Base-by-base conservation (phyloP, 1,284 basidiomycete genomes). In the Salmacisia buchloeana region DNA sequence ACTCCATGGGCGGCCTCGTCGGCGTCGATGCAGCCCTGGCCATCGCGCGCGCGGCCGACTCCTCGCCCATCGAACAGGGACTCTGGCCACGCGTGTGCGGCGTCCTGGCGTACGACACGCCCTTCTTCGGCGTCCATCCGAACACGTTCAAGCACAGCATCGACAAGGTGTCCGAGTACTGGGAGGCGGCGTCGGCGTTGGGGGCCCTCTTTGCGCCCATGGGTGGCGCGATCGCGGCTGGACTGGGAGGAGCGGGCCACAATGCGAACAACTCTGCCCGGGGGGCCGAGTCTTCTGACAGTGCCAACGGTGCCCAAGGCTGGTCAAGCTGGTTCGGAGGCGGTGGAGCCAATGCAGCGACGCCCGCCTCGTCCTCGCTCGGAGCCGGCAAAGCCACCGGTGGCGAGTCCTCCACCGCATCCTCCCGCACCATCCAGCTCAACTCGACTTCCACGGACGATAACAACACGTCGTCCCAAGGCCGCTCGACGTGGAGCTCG, bases 51-150 rank as follows among this genome's bases (percentile, higher is more conserved):
- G 23, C 59, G 4, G 18, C 46, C 27, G 5, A 15, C 25, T 12
- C 38, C 2, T n/a, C 58, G 15, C 9, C 58, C 12, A 10, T 43
- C 58, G 4, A 56, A 36, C 41, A 1, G 87, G 88, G 0, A 5
- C 79, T 92, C 1, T 93, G 91, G 91, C 91, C 91, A 1, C 86
- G 85, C 57, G 88, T 93, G 56, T 83, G 90, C 38, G 90, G 87
- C 5, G 88, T 88, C 67, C 82, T 91, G 63, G 89, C 93, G 0
- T 96, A 89, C 76, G 94, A 97, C 76, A 94, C 94, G 0, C 94
- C 92, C 0, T 79, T 73, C 63, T 63, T 69, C 54, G 72, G 72
- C 12, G 83, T 97, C 10, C 88, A 96, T 73, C 93, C 93, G 0
- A 83, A 84, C 62, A 87, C 92, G 12, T 90, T 94, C 83, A 93